Base-by-base conservation (phyloP, 805 yeast genomes). In the Blastobotrys attinorum region DNA sequence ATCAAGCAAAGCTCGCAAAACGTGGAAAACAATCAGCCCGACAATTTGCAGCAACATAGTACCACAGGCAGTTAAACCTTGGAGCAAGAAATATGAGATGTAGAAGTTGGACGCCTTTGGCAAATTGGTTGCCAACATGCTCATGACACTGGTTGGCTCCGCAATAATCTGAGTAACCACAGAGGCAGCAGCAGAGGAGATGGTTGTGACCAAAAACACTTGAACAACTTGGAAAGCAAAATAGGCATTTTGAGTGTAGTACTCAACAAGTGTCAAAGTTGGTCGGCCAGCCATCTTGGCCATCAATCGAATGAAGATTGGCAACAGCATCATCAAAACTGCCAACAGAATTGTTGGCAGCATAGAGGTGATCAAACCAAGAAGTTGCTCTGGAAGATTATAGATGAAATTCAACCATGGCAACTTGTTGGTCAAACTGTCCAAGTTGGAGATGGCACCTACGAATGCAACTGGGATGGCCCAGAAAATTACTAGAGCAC, bases 381-480 rank as follows among this genome's bases (percentile, higher is more conserved):
- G 68, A 29, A 90, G 59, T 7, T 66, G 69, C 0, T 49, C 25
- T 11, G 97, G 97, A 68, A 89, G 69, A 43, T 83, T 78, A 58
- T 81, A 68, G 54, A 90, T 74, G 65, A 86, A 92, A 32, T 71
- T 64, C 58, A 90, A 73, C 70, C 85, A 92, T 6, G 70, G 86
- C 23, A 90, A 75, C 50, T 75, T 78, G 31, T 73, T 68, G 31
- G 83, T 85, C 59, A 88, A 70, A 57, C 73, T 81, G 51, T 81
- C 78, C 53, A 90, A 75, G 64, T 90, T 92, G 20, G 97, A 90
- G 51, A 92, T 81, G 54, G 79, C 75, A 76, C 97, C 97, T 41
- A 90, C 96, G 56, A 87, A 88, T n/a, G 97, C 95, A 32, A 90
- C 97, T 7, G 98, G 98, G 55, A 90, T 79, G 35, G 95, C 81